A percentile compares a stretch with the other conserved stretches of the same genome.
Conservation (phyloP, 768 basidiomycete genomes). For the Fistulinella prunicolor region DNA sequence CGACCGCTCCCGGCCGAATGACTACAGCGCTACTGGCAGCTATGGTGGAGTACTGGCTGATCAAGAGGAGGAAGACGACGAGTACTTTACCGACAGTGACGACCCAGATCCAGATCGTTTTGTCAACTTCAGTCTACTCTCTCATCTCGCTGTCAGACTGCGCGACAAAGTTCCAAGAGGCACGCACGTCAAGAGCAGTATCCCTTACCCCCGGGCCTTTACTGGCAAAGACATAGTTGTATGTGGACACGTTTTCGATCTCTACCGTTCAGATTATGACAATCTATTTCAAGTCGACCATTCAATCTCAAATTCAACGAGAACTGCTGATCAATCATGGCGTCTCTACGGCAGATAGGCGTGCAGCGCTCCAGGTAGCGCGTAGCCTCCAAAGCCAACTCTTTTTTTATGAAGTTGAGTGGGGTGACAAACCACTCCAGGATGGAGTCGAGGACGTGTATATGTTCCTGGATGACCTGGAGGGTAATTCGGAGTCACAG, state of each 20-base stretch:
- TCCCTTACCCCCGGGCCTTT: conserved; percentile 86
- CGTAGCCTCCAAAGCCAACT: conserved; percentile 88
- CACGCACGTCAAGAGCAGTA: conserved; percentile 88
- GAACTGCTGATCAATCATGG: conserved; percentile 77
- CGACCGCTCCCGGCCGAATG: conserved; percentile 18
- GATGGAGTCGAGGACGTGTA: conserved; percentile 93
- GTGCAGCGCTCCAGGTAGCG: conserved; percentile 83
- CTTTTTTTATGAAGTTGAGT: conserved; percentile 97
- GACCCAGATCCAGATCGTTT: conserved; percentile 75
- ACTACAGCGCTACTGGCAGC: conserved; percentile 18
- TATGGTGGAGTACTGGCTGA: conserved; percentile 18
- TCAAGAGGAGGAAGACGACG: conserved; percentile 30
- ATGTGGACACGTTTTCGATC: conserved; percentile 32
- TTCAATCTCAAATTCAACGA: conserved; percentile 82
- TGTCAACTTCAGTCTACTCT: conserved; percentile 84
- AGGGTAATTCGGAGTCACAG: conserved; percentile 57
- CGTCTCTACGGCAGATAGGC: conserved; percentile 71
- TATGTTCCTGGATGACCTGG: conserved; percentile 84
- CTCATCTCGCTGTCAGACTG: conserved; percentile 85
- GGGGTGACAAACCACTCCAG: conserved; percentile 77
- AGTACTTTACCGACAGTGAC: conserved; percentile 41
- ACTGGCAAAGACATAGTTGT: conserved; percentile 95
- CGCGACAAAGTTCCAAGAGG: conserved; percentile 87
- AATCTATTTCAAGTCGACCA: conserved; percentile 60
- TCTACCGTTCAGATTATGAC: background rate